A percentile compares a stretch with the other conserved stretches of the same genome.
Evolutionary conservation across 768 basidiomycete genomes (phyloP).

Genomic region (Mycena metata): DNA sequence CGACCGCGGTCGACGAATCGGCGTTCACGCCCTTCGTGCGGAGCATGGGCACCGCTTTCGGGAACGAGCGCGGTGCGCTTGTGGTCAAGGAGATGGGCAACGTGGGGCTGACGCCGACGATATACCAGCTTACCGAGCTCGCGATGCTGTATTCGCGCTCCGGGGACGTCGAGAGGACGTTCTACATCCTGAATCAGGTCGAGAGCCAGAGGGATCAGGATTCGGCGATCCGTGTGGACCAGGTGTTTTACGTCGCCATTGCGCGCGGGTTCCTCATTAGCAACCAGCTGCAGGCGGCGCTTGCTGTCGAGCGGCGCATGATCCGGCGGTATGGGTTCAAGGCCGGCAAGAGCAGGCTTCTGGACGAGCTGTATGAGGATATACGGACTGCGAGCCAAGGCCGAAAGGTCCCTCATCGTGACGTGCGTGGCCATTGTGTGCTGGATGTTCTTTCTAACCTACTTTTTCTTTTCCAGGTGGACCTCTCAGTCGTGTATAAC

Average conservation of each 20-base stretch:
- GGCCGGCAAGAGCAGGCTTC: neutral
- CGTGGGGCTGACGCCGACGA: slow-evolving; percentile 59
- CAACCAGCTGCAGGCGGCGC: slow-evolving; percentile 15
- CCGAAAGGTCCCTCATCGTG: neutral
- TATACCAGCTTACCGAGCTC: slow-evolving; percentile 65
- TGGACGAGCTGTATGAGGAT: slow-evolving; percentile 30
- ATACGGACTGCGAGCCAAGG: slow-evolving; percentile 5
- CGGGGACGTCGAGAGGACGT: slow-evolving; percentile 52
- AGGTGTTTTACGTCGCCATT: slow-evolving; percentile 34
- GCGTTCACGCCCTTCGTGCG: slow-evolving; percentile 70
- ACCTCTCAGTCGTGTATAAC: slow-evolving; percentile 2
- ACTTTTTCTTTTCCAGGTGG: neutral
- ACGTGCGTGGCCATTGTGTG: slow-evolving; percentile 3
- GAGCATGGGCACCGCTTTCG: slow-evolving; percentile 49
- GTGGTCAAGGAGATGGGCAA: slow-evolving; percentile 68
- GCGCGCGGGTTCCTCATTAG: slow-evolving; percentile 31
- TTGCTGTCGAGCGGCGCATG: slow-evolving; percentile 26
- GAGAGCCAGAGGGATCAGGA: slow-evolving; percentile 42
- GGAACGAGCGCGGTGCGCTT: slow-evolving; percentile 49
- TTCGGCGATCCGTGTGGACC: slow-evolving; percentile 13
- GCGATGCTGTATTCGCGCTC: slow-evolving; percentile 59
- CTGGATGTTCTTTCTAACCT: neutral
- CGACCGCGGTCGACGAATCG: slow-evolving; percentile 42
- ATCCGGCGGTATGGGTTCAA: slow-evolving; percentile 20
- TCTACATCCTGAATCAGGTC: slow-evolving; percentile 58